phyloP scores from a whole-genome alignment of 1,139 yeast species.

The Zhuliangozyma blackwelliae region DNA sequence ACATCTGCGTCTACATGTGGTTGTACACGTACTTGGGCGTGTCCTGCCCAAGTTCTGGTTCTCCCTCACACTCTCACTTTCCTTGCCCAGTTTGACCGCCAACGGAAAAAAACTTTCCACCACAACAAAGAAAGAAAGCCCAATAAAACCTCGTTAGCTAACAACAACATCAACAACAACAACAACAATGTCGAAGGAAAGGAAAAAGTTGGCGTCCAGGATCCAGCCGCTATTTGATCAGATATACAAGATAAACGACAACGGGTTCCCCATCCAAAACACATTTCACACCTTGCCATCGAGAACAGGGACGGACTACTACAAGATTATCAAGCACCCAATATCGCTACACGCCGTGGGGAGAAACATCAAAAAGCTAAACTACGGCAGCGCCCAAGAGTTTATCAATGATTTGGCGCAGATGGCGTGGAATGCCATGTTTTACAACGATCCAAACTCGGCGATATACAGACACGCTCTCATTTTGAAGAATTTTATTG shows the following conservation, averaged over 20 bases:
- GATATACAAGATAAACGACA: constrained; percentile 43
- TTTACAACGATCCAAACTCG: constrained; percentile 70
- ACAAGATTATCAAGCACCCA: constrained; percentile 40
- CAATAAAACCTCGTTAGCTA: no score
- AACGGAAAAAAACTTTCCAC: no score
- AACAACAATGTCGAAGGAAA: constrained; percentile 15
- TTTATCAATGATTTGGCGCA: constrained; percentile 77
- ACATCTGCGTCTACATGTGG: no score
- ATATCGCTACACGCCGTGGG: constrained; percentile 42
- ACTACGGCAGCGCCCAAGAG: constrained; percentile 58
- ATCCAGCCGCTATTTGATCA: constrained; percentile 37
- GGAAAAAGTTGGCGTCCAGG: constrained; percentile 38
- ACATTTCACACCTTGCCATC: constrained; percentile 53
- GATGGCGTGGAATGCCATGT: constrained; percentile 85
- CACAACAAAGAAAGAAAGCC: no score
- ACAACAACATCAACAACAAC: background rate
- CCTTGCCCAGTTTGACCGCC: no score
- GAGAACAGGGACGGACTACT: constrained; percentile 45
- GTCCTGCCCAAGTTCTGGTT: no score
- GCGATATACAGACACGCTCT: constrained; percentile 69
- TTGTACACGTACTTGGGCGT: no score
- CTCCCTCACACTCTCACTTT: no score
- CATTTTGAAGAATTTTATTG: constrained; percentile 59
- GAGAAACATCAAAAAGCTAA: constrained; percentile 40
- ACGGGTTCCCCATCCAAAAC: constrained; percentile 38